Evolutionary conservation across 441 rosid genomes (phyloP), one percentile per base, ranked within the genome.

Genomic region (Adansonia rubrostipa): DNA sequence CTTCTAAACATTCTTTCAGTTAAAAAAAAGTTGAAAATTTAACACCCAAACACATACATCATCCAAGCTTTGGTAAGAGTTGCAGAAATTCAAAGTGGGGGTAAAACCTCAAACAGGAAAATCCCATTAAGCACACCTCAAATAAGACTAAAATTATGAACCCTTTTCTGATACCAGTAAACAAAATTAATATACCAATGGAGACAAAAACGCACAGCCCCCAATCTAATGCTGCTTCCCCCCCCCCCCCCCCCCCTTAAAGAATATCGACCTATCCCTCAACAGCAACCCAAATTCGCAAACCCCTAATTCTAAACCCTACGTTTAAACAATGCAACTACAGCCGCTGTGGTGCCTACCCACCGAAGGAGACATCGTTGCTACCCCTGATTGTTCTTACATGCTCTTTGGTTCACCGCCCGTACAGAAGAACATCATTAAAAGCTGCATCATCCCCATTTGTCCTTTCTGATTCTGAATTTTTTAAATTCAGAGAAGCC

Each of bases 171-270:
- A 79, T 81, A 33, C 36, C 73, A 78, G 88, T 76, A 69, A 89
- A 85, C 91, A 88, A 88, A 72, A 90, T 85, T 82, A 84, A 87
- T 92, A 80, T 79, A 85, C 90, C 84, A 65, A 3, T 77, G 93
- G 91, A 83, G 93, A 85, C 84, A 76, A 70, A 70, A 70, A 33
- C 36, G 82, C 85, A 79, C 63, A 78, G 72, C 36, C 75, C 63
- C 79, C 83, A 77, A 82, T 65, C 80, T 67, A 76, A 68, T 71
- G 81, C 61, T 77, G 85, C 87, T 80, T 77, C 80, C 87, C 91
- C 81, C 36, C 2, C 36, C 36, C 36, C 36, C 36, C 28, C 28
- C 28, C 93, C 91, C 56, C n/a, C 24, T 60, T 54, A 88, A 95
- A 93, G 95, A 93, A 92, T 90, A 84, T 78, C 82, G 86, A 65